phyloP scores from a whole-genome alignment of 129 eudicot genomes.

The Cynara cardunculus region DNA sequence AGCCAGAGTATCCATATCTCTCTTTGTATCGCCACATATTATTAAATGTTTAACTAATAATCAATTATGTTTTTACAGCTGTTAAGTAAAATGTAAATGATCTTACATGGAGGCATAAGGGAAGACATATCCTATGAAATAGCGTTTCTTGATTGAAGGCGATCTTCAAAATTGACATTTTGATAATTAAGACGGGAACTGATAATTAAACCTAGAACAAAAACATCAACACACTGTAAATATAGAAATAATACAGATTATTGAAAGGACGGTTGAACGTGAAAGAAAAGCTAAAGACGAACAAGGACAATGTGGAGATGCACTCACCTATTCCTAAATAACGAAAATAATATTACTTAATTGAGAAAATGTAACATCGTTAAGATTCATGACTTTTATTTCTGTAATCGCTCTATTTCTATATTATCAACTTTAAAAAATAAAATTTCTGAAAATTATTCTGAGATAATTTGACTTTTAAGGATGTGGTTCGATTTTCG shows the following conservation, averaged over 20 bases:
- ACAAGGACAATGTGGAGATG: not conserved
- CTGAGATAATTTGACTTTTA: not conserved
- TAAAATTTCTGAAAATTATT: not conserved
- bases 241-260: too few species aligned
- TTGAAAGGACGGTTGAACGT: too few species aligned
- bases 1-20: not conserved
- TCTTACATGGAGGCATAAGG: not conserved
- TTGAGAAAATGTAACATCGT: not conserved
- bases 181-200: not conserved
- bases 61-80: too few species aligned
- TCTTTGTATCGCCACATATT: too few species aligned
- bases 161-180: not conserved
- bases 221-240: too few species aligned
- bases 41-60: not conserved
- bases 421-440: not conserved
- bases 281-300: too few species aligned
- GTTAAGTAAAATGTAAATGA: not conserved
- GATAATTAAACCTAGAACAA: not conserved
- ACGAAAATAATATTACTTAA: not conserved
- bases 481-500: not conserved
- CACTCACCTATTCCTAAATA: not conserved
- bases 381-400: not conserved
- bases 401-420: not conserved
- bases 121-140: too few species aligned
- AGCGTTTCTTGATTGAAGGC: too few species aligned